Base-by-base conservation (phyloP, 129 eudicot genomes). In the Kitagawia praeruptora region DNA sequence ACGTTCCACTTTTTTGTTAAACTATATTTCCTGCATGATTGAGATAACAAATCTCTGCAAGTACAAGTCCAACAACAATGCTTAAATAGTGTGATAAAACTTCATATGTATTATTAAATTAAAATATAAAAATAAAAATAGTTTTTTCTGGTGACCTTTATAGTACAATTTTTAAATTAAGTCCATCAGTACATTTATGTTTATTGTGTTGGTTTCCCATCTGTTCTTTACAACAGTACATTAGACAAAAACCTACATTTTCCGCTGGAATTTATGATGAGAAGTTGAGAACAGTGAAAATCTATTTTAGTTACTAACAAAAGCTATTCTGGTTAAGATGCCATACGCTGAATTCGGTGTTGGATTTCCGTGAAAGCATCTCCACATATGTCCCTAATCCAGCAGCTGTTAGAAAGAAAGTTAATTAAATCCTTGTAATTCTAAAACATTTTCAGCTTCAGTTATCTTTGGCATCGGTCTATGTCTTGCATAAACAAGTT, bases 281-380 rank as follows among this genome's bases (percentile, higher is more conserved):
- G 27, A 34, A 34, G 37, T 34, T 34, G 37, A 4, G 42, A 64
- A n/a, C 2, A 8, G 6, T 39, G 28, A 44, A 70, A 70, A 40
- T 8, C 23, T 18, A 71, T 2, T 8, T 19, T 27, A 16, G 13
- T 39, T 70, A 39, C 47, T 18, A 69, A 13, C 34, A 27, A 3
- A 25, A 12, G 18, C 77, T n/a, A 48, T 28, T 21, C 45, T 75
- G 18, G 38, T 63, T 79, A 34, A 79, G 75, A 45, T 34, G 67
- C 66, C 93, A 74, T 89, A 95, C 98, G 83, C 84, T 88, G 88
- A 95, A 95, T 61, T 95, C 97, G 38, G 88, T 72, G 61, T 87
- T 90, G 84, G 90, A 71, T 83, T 92, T 95, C 75, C 96, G 81
- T 77, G 84, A 71, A 83, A 92, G 91, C 42, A 91, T 75, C 81